phyloP scores from a whole-genome alignment of 352 stramenopile species.

The Pythium pectinolyticum region DNA sequence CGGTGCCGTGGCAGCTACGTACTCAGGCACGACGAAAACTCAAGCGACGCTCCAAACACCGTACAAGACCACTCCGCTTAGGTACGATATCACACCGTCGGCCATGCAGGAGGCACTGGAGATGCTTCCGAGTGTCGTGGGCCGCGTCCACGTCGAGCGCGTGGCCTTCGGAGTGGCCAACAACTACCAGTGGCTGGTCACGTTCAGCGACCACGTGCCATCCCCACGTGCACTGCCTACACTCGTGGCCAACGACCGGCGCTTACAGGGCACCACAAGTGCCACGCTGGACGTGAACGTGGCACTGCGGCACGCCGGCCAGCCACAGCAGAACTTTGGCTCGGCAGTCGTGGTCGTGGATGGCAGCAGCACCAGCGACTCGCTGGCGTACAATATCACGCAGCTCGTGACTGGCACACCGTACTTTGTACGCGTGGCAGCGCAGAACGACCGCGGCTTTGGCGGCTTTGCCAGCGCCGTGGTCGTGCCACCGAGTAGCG shows the following conservation, averaged over 20 bases:
- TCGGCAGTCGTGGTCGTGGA: conserved; percentile 30
- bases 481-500: conserved; percentile 8
- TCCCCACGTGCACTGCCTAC: conserved; percentile 32
- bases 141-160: conserved; percentile 89
- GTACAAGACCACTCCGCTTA: conserved; percentile 58
- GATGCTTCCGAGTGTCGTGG: conserved; percentile 80
- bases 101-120: conserved; percentile 81
- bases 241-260: conserved; percentile 56
- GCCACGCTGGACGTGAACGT: conserved; percentile 36
- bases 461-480: conserved; percentile 57
- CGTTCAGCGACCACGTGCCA: conserved; percentile 76
- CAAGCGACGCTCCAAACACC: conserved; percentile 43
- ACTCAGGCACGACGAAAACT: conserved; percentile 50
- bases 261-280: conserved; percentile 35
- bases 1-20: conserved; percentile 31
- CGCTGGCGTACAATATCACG: conserved; percentile 56
- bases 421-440: conserved; percentile 85
- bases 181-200: conserved; percentile 89
- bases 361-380: not conserved
- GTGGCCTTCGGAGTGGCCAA: conserved; percentile 50
- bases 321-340: conserved; percentile 41
- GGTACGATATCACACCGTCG: conserved; percentile 55
- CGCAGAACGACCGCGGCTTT: conserved; percentile 79
- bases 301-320: conserved; percentile 26
- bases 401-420: conserved; percentile 45